phyloP scores from a whole-genome alignment of 139 green algal species.

The Chlorella vulgaris region DNA sequence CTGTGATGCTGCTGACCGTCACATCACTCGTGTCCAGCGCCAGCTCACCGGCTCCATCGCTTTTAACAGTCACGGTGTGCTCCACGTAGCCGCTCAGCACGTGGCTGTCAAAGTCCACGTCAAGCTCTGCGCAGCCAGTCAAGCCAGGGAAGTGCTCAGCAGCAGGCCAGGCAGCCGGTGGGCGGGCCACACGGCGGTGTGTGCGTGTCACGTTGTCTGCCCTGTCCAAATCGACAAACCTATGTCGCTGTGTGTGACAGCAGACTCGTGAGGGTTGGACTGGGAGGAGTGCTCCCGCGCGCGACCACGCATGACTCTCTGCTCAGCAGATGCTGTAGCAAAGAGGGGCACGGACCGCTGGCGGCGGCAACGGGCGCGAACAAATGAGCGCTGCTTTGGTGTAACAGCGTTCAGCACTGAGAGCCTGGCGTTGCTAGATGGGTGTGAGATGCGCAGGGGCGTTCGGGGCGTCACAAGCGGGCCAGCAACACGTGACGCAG shows the following conservation, averaged over 20 bases:
- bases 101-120: constrained; percentile 50
- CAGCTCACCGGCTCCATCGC: constrained; percentile 35
- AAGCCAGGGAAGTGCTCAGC: background rate
- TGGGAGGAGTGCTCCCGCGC: constrained; percentile 19
- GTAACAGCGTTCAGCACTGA: too few relatives aligned
- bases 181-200: background rate
- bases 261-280: constrained; percentile 19
- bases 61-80: constrained; percentile 27
- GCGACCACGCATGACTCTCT: too few relatives aligned
- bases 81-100: constrained; percentile 35
- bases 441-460: too few relatives aligned
- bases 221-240: too few relatives aligned
- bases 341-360: too few relatives aligned
- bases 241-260: constrained; percentile 30
- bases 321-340: too few relatives aligned
- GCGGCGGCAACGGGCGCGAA: background rate
- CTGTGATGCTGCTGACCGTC: constrained; percentile 37
- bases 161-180: background rate
- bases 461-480: too few relatives aligned
- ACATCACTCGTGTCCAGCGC: constrained; percentile 70
- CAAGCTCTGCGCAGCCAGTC: constrained; percentile 29
- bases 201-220: too few relatives aligned
- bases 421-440: too few relatives aligned
- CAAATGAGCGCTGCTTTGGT: too few relatives aligned
- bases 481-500: too few relatives aligned